Evolutionary conservation across 2,329 filamentous ascomycete genomes (phyloP).

Genomic region (Microdochium trichocladiopsis): DNA sequence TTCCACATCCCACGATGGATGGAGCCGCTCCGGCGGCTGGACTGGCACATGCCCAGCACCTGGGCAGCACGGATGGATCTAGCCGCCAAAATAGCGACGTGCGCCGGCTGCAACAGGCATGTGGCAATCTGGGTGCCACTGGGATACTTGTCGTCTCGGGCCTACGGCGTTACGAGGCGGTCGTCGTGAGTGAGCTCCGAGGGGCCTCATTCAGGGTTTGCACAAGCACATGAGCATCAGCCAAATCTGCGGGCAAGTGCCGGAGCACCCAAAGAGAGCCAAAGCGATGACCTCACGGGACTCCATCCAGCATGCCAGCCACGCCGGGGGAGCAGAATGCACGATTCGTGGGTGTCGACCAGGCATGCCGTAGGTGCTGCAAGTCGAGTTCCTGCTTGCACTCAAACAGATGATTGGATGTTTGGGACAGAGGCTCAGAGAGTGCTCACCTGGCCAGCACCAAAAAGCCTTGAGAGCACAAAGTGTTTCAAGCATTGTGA

Average conservation of each 20-base stretch:
- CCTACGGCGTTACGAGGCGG: not conserved
- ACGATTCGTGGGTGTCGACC: too few species aligned
- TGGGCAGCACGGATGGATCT: not conserved
- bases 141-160: not conserved
- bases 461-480: not conserved
- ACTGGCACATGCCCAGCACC: too few species aligned
- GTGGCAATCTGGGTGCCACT: not conserved
- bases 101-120: not conserved
- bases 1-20: not conserved
- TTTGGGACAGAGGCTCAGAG: not conserved
- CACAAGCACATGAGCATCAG: not conserved
- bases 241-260: not conserved
- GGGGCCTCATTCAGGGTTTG: not conserved
- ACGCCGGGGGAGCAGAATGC: too few species aligned
- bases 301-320: too few species aligned
- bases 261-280: too few species aligned
- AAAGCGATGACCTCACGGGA: too few species aligned
- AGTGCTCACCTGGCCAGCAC: not conserved
- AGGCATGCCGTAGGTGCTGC: too few species aligned
- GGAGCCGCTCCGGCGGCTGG: not conserved
- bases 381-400: too few species aligned
- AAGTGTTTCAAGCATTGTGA: slow-evolving; percentile 8
- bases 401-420: not conserved
- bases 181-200: not conserved
- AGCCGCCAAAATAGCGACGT: not conserved